phyloP scores from a whole-genome alignment of 495 filamentous ascomycete species.

The Trichocladium antarcticum region DNA sequence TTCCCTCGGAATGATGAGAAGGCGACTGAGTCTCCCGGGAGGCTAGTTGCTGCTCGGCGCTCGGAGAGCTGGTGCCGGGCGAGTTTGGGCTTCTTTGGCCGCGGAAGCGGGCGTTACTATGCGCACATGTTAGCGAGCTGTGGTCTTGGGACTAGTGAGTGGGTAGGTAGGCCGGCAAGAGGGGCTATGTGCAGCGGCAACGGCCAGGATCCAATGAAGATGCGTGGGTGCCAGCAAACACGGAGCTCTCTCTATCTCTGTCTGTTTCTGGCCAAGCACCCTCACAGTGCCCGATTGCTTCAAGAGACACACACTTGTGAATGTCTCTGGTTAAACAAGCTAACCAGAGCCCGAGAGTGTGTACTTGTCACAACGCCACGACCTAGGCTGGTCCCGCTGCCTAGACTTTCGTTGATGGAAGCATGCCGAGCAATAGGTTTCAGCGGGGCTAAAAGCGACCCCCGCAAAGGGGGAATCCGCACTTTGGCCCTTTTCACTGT shows the following conservation, averaged over 20 bases:
- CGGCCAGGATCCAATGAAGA: neutral
- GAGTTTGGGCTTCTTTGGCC: constrained; percentile 25
- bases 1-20: constrained; percentile 2
- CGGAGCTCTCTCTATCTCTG: neutral
- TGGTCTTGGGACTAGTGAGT: neutral
- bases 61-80: constrained; percentile 12
- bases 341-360: too few relatives aligned
- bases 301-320: neutral
- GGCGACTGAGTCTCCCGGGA: neutral
- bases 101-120: constrained; percentile 27
- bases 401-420: too few relatives aligned
- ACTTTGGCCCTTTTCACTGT: too few relatives aligned
- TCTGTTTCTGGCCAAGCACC: neutral
- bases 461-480: too few relatives aligned
- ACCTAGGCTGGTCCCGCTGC: too few relatives aligned
- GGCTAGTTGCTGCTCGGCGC: constrained; percentile 8
- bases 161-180: neutral
- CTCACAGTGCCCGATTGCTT: neutral
- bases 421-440: too few relatives aligned
- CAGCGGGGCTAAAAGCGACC: too few relatives aligned
- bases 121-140: neutral
- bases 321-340: too few relatives aligned
- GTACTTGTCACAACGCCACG: too few relatives aligned
- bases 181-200: neutral
- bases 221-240: neutral